A percentile compares a stretch with the other conserved stretches of the same genome.
These are phyloP conservation scores for Cutaneotrichosporon mucoides DNA, from an alignment of 1,284 basidiomycete genomes.

Conservation along the genomic window DNA sequence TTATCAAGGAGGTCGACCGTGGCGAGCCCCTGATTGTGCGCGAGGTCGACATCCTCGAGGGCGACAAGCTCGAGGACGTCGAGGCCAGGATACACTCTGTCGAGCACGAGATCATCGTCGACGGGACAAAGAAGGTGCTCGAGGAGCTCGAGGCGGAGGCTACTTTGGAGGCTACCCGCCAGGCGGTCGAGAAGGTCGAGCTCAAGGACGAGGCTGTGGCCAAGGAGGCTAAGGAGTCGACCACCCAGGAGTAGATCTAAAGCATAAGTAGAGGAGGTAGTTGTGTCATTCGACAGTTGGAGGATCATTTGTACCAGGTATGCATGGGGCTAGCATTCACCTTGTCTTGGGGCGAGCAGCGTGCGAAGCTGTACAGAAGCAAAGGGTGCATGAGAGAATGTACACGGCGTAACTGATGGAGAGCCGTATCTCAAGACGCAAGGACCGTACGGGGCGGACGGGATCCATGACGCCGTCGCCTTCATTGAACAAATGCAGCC, in stretches of 20 bases:
- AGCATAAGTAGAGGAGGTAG: background rate
- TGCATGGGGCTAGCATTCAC: background rate
- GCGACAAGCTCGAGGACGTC: constrained; percentile 69
- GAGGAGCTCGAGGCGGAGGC: constrained; percentile 46
- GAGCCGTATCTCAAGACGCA: too few relatives aligned
- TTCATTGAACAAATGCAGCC: too few relatives aligned
- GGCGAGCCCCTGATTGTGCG: constrained; percentile 81
- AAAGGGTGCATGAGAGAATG: too few relatives aligned
- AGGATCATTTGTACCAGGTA: background rate
- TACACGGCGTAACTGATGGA: too few relatives aligned
- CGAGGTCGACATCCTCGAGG: constrained; percentile 68
- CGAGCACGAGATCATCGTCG: constrained; percentile 90
- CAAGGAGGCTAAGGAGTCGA: background rate
- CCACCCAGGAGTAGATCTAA: background rate
- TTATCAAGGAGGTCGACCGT: constrained; percentile 88
- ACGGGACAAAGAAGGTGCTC: constrained; percentile 68
- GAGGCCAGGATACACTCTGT: constrained; percentile 72
- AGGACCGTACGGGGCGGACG: too few relatives aligned
- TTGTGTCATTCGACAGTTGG: background rate
- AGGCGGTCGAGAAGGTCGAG: constrained; percentile 1
- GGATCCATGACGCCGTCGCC: too few relatives aligned
- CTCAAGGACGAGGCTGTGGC: constrained; percentile 1
- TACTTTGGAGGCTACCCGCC: background rate
- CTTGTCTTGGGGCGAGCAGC: too few relatives aligned
- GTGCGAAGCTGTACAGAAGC: too few relatives aligned